Conservation (phyloP, 1,284 basidiomycete genomes). For the Sutorius eximius region DNA sequence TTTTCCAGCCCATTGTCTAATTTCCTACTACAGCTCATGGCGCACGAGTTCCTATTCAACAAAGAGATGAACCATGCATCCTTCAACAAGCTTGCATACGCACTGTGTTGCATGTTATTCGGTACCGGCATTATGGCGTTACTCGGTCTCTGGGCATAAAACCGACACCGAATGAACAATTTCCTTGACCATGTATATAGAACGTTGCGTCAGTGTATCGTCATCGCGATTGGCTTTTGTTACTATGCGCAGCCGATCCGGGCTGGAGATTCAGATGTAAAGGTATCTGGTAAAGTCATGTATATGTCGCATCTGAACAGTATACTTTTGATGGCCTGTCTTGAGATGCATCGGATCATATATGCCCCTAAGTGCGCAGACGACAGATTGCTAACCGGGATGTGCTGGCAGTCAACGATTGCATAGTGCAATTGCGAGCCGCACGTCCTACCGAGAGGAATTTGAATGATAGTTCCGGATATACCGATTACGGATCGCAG, state of each 20-base stretch:
- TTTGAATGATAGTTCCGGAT: too few species aligned
- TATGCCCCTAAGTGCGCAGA: not conserved
- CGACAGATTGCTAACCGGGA: not conserved
- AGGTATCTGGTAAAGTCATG: not conserved
- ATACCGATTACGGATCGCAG: too few species aligned
- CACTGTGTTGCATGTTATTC: constrained; percentile 70
- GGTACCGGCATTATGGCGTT: constrained; percentile 85
- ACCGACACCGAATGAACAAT: not conserved
- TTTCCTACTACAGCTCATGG: constrained; percentile 59
- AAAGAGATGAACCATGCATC: constrained; percentile 75
- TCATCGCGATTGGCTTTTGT: not conserved
- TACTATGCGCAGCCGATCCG: not conserved
- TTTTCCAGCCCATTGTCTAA: not conserved
- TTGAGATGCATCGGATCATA: not conserved
- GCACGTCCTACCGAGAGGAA: too few species aligned
- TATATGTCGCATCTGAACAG: not conserved
- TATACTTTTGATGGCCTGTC: too few species aligned
- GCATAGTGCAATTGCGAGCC: too few species aligned
- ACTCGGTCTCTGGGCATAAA: constrained; percentile 80
- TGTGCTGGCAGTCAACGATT: too few species aligned
- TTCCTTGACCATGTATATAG: not conserved
- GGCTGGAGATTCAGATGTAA: not conserved
- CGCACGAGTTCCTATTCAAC: constrained; percentile 91
- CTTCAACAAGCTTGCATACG: constrained; percentile 64
- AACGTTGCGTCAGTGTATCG: not conserved